Evolutionary conservation across 1,139 yeast genomes (phyloP), one percentile per base, ranked within the genome.

Genomic region (Debaryomycetaceae sp.): DNA sequence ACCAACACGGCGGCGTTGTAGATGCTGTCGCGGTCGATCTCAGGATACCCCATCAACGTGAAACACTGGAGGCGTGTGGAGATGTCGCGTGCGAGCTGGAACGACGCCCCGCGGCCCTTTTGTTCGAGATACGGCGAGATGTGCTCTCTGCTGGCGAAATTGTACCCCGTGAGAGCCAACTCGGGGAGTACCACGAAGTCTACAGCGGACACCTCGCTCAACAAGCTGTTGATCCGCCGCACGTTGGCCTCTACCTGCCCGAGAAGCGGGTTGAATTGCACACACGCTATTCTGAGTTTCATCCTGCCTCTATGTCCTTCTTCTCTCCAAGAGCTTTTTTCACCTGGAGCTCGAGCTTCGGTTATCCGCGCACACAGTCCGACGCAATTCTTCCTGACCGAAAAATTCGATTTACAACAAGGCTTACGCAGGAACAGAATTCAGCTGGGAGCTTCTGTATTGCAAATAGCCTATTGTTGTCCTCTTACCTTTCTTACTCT

Each of bases 1-100:
- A 84, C 75, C 43, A 90, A 73, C 36, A 82, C 69, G 1, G 95
- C 93, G 6, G 95, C 78, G 63, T 91, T 91, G 65, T 80, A 88
- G 13, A 81, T 76, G 35, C 54, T 67, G 22, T 59, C 55, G 2
- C 57, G 50, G 5, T 52, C 45, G 2, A 49, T 42, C 39, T 90
- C 96, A 0, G 97, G 97, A 58, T 87, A 88, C 20, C 97, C 97
- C 6, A 88, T 70, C 7, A 90, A 71, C 0, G 95, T 86, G 57
- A 82, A 82, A 59, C 96, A 87, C 1, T 70, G 58, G 49, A 74
- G 75, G 43, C 61, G 63, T 34, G 56, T 50, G 9, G 93, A 80
- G 2, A 83, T 68, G 24, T 69, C 68, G 36, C 64, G 62, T 0
- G 90, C 97, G 67, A 90, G 78, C 9, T 67, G 59, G 22, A 77